Evolutionary conservation across 441 rosid genomes (phyloP), one percentile per base, ranked within the genome.

Genomic region (Corymbia calophylla): DNA sequence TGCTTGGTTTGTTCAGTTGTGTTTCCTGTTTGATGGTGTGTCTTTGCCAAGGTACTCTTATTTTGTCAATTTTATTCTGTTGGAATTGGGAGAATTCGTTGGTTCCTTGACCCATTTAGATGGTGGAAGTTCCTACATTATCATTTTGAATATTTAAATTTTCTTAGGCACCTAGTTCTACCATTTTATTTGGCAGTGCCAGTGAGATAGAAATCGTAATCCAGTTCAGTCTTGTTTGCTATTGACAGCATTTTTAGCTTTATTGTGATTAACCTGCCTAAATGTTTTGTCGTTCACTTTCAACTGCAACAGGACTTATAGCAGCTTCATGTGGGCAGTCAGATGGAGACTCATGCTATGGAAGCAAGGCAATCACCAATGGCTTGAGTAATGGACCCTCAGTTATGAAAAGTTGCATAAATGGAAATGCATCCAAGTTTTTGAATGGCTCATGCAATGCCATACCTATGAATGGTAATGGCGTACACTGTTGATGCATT

Each of bases 241-340:
- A 23, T 77, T 25, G 15, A 29, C 49, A 29, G 66, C 56, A 55
- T 53, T 86, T 86, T 18, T 55, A 32, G 49, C 31, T 53, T n/a
- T 86, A n/a, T 87, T 35, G 60, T n/a, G 56, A 88, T 66, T n/a
- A 87, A 77, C 47, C n/a, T 32, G 68, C 84, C 53, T 54, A 54
- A 53, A 55, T 56, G 32, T 47, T 29, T 48, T 68, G 7, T 31
- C 6, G 14, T 88, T 35, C 48, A 17, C 11, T 54, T 88, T 73
- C 87, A 85, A 15, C 66, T 88, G 58, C 44, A 87, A 88, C 95
- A 97, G 99, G 99, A 87, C 95, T 98, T 29, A 92, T 97, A 82
- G 97, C 97, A 86, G 99, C 99, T 90, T 94, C 99, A 44, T 94
- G 96, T 73, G 98, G 96, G 87, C 96, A 96, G 60, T 88, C 95